A percentile compares a stretch with the other conserved stretches of the same genome.
Evolutionary conservation across 2,329 filamentous ascomycete species (phyloP).

Genomic region (Aspergillus sp.): DNA sequence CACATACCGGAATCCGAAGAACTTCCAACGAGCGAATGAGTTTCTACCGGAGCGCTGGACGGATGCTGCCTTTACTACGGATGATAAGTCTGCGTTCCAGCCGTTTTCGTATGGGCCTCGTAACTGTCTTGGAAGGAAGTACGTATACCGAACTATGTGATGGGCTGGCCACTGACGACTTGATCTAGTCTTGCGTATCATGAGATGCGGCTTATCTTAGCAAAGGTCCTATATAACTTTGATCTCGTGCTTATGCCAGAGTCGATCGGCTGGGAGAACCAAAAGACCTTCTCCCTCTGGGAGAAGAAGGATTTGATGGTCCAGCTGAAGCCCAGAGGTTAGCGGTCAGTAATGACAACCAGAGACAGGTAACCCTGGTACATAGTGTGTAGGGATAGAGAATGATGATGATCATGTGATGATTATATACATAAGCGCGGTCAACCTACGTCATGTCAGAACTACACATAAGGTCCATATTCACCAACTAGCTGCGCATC

Average conservation of each 20-base stretch:
- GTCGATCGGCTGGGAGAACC: slow-evolving; percentile 18
- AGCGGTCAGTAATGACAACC: no score
- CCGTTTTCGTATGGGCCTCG: slow-evolving; percentile 28
- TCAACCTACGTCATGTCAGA: no score
- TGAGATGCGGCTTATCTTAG: slow-evolving; percentile 28
- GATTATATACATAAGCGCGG: no score
- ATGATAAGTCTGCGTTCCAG: slow-evolving; percentile 19
- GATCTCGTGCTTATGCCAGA: slow-evolving; percentile 15
- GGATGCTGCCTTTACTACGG: slow-evolving; percentile 14
- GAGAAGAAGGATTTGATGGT: slow-evolving; percentile 22
- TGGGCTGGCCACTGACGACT: not conserved
- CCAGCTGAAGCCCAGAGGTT: slow-evolving; percentile 7
- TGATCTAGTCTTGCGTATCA: slow-evolving; percentile 33
- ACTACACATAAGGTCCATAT: no score
- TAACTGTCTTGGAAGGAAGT: slow-evolving; percentile 29
- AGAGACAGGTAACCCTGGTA: no score
- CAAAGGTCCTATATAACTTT: slow-evolving; percentile 23
- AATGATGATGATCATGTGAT: no score
- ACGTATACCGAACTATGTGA: slow-evolving; percentile 3
- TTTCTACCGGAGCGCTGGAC: slow-evolving; percentile 32
- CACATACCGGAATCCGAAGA: slow-evolving; percentile 18
- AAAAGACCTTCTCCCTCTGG: slow-evolving; percentile 8
- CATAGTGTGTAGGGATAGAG: no score
- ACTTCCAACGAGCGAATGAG: slow-evolving; percentile 21
- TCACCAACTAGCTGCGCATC: no score